Base-by-base conservation (phyloP, 2,329 filamentous ascomycete species). In the Paecilomyces formosus region DNA sequence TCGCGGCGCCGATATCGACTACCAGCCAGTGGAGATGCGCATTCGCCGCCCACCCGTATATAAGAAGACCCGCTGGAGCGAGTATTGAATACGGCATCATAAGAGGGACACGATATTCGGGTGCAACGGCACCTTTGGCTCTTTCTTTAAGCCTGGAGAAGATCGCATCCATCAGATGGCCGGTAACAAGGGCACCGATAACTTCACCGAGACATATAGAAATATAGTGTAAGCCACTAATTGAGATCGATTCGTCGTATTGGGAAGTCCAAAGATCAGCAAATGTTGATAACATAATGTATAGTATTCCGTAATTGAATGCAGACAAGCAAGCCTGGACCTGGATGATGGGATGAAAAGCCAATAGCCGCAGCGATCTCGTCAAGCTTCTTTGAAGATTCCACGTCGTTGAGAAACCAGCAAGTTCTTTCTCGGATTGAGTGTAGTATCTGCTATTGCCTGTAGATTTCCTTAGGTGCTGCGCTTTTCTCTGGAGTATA, bases 101-200 rank as follows among this genome's bases (percentile, higher is more conserved):
- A 9, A 84, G 70, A 0, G 83, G 83, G 0, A 85, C 71, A n/a
- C 85, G 81, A 61, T 79, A 82, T 63, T 88, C 85, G 0, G 85
- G 84, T 3, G 8, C 1, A 8, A 35, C 13, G 3, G 9, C 3
- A 15, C 13, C 13, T 11, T 35, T 35, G 9, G 9, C 31, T 35
- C 31, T 11, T 35, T 11, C 8, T 35, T 35, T 35, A 3, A 35
- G 13, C 13, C 13, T 35, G 8, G 11, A 2, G 11, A 35, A 35
- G 31, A 35, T 15, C 3, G 13, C 9, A 8, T 35, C 31, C 31
- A 35, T 35, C 31, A 35, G 3, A 12, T 15, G 31, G 9, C 31
- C 31, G 31, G 11, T 15, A 35, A 35, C 11, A 12, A 35, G 9
- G 3, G 31, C 31, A 8, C 31, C 31, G 11, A 35, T 11, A 3